Base-by-base conservation (phyloP, 805 yeast genomes). In the Tetrapisispora taiwanensis region DNA sequence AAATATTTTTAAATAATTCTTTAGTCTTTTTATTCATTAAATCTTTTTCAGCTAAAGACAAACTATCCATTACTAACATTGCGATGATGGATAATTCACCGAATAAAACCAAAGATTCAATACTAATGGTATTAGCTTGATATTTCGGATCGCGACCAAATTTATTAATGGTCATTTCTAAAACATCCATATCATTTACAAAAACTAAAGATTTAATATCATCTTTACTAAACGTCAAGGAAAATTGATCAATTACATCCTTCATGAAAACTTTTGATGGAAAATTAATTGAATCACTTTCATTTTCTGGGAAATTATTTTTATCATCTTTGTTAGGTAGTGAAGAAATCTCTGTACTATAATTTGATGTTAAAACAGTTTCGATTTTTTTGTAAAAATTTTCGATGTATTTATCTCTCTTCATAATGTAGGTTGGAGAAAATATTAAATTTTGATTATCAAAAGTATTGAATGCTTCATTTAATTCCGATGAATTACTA, bases 381-480 rank as follows among this genome's bases (percentile, higher is more conserved):
- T 49, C 41, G 4, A 56, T 37, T n/a, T 45, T 45, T 32, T 47
- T 46, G 28, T 50, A 51, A 24, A 57, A 58, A 8, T 46, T 46
- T 15, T 49, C 49, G n/a, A 59, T 44, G 30, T 39, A 58, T 17
- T 47, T 48, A 44, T 59, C 64, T 27, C 58, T 53, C 20, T 52
- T 45, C 18, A 52, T 46, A 26, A 59, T 36, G 30, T 48, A 55
- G 24, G 50, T 49, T 20, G 43, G 43, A 17, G 52, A 46, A 37
- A 56, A 59, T 1, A 58, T 44, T 27, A 13, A 18, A 35, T 43
- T 43, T 20, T 38, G 41, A 12, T 15, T 28, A 37, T 43, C 42
- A n/a, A 22, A 4, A 26, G 18, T 31, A 12, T n/a, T 14, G 8
- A 14, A 26, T 12, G 32, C 24, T 9, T 37, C 40, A 13, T 27